Percentiles rank a stretch among this genome's conserved stretches.
Evolutionary conservation across 495 filamentous ascomycete species (phyloP).

Genomic region (Peziza echinospora): DNA sequence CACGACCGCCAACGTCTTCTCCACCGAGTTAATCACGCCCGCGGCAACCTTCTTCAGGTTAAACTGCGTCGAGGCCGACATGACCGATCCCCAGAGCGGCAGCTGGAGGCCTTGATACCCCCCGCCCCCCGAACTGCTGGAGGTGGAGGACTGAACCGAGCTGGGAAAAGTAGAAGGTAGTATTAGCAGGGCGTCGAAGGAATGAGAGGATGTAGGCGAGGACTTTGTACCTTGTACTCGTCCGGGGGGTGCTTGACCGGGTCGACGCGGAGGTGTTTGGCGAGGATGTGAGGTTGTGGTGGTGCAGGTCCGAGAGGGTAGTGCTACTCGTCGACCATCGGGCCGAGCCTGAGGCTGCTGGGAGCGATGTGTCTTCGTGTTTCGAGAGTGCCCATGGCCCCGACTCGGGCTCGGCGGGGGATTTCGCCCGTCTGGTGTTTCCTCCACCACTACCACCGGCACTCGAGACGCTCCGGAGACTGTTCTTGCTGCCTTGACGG

Average conservation of each 20-base stretch:
- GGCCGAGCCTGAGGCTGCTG: neutral
- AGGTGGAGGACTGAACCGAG: constrained; percentile 11
- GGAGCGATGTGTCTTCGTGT: constrained; percentile 1
- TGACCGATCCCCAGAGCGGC: neutral
- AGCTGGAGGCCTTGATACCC: no score
- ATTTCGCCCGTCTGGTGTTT: constrained; percentile 12
- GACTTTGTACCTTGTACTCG: constrained; percentile 12
- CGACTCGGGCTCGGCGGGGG: constrained; percentile 4
- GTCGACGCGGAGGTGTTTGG: constrained; percentile 4
- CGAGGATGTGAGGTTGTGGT: constrained; percentile 3
- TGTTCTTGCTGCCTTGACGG: neutral
- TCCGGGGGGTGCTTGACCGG: constrained; percentile 14
- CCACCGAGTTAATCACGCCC: constrained; percentile 12
- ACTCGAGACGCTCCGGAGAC: neutral
- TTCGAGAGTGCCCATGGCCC: constrained; percentile 1
- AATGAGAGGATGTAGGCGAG: constrained; percentile 5
- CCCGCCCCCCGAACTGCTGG: neutral
- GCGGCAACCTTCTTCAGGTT: constrained; percentile 17
- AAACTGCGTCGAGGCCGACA: neutral
- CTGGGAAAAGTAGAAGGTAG: constrained; percentile 8
- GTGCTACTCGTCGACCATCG: constrained; percentile 2
- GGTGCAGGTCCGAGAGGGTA: constrained; percentile 6
- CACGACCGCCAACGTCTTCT: constrained; percentile 13
- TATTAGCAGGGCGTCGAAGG: constrained; percentile 6
- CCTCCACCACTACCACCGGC: constrained; percentile 1